These are phyloP conservation scores for Musa schizocarpa DNA, from an alignment of 176 grass and related monocot genomes.

Conservation along the genomic window DNA sequence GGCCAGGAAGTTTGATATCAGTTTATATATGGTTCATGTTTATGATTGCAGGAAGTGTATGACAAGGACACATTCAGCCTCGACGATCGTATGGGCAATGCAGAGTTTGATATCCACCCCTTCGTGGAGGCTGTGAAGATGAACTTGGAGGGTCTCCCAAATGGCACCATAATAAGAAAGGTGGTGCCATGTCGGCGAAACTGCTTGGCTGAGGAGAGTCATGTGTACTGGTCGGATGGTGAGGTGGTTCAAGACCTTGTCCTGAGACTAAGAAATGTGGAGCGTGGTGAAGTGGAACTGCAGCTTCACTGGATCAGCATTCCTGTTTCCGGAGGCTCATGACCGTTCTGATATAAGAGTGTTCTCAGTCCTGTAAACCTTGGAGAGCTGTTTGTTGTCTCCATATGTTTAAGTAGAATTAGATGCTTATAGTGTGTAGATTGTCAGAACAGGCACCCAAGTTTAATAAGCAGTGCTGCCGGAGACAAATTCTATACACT, in stretches of 20 bases:
- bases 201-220: constrained; percentile 62
- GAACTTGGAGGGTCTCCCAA: constrained; percentile 51
- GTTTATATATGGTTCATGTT: not conserved
- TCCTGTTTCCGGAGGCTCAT: constrained; percentile 20
- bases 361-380: too few species aligned
- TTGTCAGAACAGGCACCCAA: too few species aligned
- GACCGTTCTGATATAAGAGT: not conserved
- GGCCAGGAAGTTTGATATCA: too few species aligned
- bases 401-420: too few species aligned
- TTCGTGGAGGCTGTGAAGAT: constrained; percentile 42
- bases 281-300: constrained; percentile 55
- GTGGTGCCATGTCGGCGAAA: constrained; percentile 30
- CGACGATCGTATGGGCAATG: constrained; percentile 63
- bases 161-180: constrained; percentile 40
- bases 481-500: too few species aligned
- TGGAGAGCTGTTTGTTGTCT: too few species aligned
- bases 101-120: constrained; percentile 50
- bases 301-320: constrained; percentile 50
- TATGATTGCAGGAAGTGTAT: constrained; percentile 46
- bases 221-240: constrained; percentile 43
- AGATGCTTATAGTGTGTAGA: too few species aligned
- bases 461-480: too few species aligned
- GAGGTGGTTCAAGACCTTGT: constrained; percentile 49
- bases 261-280: constrained; percentile 43
- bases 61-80: constrained; percentile 60